Base-by-base conservation (phyloP, 1,284 basidiomycete species). In the Takashimella tepidaria region DNA sequence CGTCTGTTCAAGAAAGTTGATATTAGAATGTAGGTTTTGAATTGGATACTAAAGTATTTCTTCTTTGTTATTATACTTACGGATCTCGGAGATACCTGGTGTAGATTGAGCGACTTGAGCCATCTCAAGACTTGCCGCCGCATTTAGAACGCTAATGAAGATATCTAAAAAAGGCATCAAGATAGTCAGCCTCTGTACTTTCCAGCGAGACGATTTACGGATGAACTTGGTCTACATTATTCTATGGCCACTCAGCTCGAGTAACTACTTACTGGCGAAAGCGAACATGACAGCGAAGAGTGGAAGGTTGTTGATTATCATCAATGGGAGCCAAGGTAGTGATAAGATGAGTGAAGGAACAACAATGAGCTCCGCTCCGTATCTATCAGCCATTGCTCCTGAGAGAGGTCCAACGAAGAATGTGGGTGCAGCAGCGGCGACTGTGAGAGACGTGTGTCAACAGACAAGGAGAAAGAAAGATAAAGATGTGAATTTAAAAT, bases 341-440 rank as follows among this genome's bases (percentile, higher is more conserved):
- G 82, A 69, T 2, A 85, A 66, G 3, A 83, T 3, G 13, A 88
- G 66, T 45, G 77, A 80, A 3, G 79, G 61, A 23, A 79, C 55
- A 1, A 81, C 79, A 45, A 85, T 76, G 74, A 79, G 83, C 58
- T 83, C 83, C 0, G 83, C 58, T 4, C 87, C 87, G n/a, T 75
- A 70, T 51, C 76, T 78, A 69, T 90, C 88, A 0, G 81, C 73
- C 16, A 81, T 70, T 67, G 79, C 82, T 3, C 88, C 88, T 4
- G 82, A 73, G 2, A 88, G 41, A 0, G 84, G 81, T 2, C 83
- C 81, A 2, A 85, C 84, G 85, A 63, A 50, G 56, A 66, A 55
- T 0, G 83, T 82, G 0, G 87, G 87, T 6, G 85, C 73, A 21
- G 86, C 81, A n/a, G 81, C 81, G 8, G 83, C 85, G 47, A 89